These are phyloP conservation scores for Cytospora piceae DNA, from an alignment of 2,329 filamentous ascomycete species.

Conservation along the genomic window DNA sequence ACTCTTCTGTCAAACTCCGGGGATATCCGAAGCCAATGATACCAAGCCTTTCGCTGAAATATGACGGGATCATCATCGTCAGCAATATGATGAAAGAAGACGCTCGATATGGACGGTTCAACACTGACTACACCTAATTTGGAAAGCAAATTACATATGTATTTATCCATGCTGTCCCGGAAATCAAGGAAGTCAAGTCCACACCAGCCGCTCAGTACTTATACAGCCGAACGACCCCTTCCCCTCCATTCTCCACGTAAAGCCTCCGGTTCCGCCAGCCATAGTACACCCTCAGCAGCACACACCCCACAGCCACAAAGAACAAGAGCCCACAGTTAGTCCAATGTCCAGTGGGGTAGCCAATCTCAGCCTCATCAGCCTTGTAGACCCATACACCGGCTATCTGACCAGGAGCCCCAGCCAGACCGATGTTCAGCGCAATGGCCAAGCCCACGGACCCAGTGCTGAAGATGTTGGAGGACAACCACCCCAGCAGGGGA, in stretches of 20 bases:
- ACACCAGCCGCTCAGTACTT: conserved; percentile 41
- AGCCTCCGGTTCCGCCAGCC: conserved; percentile 49
- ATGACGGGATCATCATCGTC: neutral
- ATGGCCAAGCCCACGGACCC: conserved; percentile 70
- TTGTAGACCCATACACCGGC: conserved; percentile 77
- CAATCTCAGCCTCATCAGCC: conserved; percentile 58
- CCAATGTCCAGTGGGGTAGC: conserved; percentile 74
- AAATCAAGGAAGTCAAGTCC: neutral
- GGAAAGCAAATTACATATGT: too few relatives aligned
- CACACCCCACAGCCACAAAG: conserved; percentile 59
- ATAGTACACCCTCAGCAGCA: conserved; percentile 61
- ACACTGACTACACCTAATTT: too few relatives aligned
- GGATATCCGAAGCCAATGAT: too few relatives aligned
- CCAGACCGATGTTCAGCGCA: conserved; percentile 69
- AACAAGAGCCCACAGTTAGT: conserved; percentile 64
- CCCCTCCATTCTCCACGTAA: conserved; percentile 37
- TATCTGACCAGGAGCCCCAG: conserved; percentile 71
- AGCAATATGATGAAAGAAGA: neutral
- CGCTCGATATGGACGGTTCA: too few relatives aligned
- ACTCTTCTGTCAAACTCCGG: too few relatives aligned
- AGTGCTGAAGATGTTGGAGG: conserved; percentile 68
- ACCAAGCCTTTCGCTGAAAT: too few relatives aligned
- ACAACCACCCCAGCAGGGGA: conserved; percentile 71
- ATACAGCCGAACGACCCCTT: conserved; percentile 45
- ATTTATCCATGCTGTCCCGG: neutral